Evolutionary conservation across 2,329 filamentous ascomycete species (phyloP), one percentile per base, ranked within the genome.

Genomic region (Monosporascus cannonballus): DNA sequence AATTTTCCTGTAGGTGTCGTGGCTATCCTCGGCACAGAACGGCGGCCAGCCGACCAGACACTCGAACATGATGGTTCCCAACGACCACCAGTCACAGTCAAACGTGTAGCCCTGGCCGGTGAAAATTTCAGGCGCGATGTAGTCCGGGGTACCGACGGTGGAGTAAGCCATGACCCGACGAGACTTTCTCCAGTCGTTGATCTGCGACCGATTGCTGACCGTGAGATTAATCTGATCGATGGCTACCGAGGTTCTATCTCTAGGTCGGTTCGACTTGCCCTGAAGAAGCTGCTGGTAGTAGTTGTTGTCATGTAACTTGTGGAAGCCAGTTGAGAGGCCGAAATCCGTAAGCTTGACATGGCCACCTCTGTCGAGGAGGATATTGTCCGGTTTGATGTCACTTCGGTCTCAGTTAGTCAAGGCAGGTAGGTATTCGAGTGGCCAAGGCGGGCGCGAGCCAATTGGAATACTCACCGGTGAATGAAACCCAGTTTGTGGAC

Each of bases 41-140:
- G 94, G 94, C 51, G 94, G 94, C 94, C 94, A 99, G 64, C 94
- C 94, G 56, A 99, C 91, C 61, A 99, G 79, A 71, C 94, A 99
- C 73, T 99, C 94, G 65, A 97, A 99, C 94, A 99, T 97, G 74
- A 99, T 99, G 45, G 94, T 96, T 50, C 94, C 94, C 48, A 99
- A 81, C 22, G 90, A 96, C 94, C 94, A 99, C 94, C 94, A 99
- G 77, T 99, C 94, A 70, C 94, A 99, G 68, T 95, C 87, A 66
- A 93, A 96, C 54, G 90, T 90, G 75, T 99, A 99, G 48, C 94
- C 94, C 65, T 96, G 89, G 18, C 93, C 92, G 47, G 90, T 95
- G 72, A 99, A 97, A 64, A 99, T 97, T 70, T 99, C 94, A 3
- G 94, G 94, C 1, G 94, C 94, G 67, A 99, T 99, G 70, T 99